A percentile compares a stretch with the other conserved stretches of the same genome.
phyloP scores from a whole-genome alignment of 169 alveolate species.

The Plasmodium gonderi region DNA sequence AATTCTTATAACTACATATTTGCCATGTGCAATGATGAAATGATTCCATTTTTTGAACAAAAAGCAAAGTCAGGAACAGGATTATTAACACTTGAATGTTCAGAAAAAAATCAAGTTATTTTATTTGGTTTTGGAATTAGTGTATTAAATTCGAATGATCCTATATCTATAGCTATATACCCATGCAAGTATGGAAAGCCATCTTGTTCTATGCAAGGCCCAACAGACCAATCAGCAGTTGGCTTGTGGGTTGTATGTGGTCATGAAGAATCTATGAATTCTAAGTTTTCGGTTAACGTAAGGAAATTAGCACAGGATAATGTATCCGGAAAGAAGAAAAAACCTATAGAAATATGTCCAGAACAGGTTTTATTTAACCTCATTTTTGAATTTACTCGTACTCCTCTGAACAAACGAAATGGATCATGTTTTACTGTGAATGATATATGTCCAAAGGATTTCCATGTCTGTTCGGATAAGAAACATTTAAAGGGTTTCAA shows the following conservation, averaged over 20 bases:
- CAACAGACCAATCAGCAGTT: conserved; percentile 52
- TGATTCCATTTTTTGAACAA: conserved; percentile 56
- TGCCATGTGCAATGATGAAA: conserved; percentile 71
- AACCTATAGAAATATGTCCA: conserved; percentile 40
- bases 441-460: conserved; percentile 35
- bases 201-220: conserved; percentile 68
- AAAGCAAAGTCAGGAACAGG: conserved; percentile 56
- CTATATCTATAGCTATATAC: conserved; percentile 39
- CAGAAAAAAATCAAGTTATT: conserved; percentile 50
- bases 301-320: conserved; percentile 49
- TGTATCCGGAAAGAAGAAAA: conserved; percentile 62
- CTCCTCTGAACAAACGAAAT: conserved; percentile 28
- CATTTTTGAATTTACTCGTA: conserved; percentile 54
- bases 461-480: conserved; percentile 56
- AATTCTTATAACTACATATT: conserved; percentile 40
- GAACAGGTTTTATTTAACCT: conserved; percentile 24
- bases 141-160: conserved; percentile 64
- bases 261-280: conserved; percentile 68
- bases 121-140: conserved; percentile 72
- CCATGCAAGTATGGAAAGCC: conserved; percentile 72
- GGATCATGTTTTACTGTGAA: conserved; percentile 43
- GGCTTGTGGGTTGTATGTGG: conserved; percentile 73
- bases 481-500: conserved; percentile 9
- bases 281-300: conserved; percentile 37
- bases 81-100: conserved; percentile 58